These are phyloP conservation scores for Suillus plorans DNA, from an alignment of 768 basidiomycete genomes.

Conservation along the genomic window DNA sequence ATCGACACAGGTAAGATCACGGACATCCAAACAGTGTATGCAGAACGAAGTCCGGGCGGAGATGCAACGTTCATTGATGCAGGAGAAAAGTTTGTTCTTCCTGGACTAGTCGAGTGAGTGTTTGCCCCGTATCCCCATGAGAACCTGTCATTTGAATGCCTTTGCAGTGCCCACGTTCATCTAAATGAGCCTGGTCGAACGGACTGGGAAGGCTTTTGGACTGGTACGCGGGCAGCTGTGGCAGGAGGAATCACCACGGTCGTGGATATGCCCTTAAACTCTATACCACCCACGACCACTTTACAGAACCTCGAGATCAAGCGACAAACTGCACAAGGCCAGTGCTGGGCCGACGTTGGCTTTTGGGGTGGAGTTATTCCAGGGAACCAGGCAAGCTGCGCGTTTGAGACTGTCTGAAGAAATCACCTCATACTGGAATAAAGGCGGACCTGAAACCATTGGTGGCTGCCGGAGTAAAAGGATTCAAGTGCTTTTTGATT, in stretches of 20 bases:
- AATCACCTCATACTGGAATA: not conserved
- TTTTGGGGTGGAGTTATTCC: constrained; percentile 94
- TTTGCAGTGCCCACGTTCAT: constrained; percentile 80
- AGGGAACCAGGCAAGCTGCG: constrained; percentile 67
- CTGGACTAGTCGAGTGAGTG: constrained; percentile 76
- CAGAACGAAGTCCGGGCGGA: constrained; percentile 17
- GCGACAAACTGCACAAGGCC: constrained; percentile 63
- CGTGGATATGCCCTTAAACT: constrained; percentile 98
- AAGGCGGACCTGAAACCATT: constrained; percentile 77
- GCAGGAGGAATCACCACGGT: constrained; percentile 95
- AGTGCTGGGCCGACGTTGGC: constrained; percentile 73
- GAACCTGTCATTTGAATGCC: not conserved
- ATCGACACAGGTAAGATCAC: constrained; percentile 59
- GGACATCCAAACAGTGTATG: constrained; percentile 41
- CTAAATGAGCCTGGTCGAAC: constrained; percentile 93
- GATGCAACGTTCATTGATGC: constrained; percentile 41
- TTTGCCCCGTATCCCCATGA: not conserved
- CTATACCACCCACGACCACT: constrained; percentile 93
- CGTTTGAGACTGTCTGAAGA: not conserved
- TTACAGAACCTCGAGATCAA: constrained; percentile 73
- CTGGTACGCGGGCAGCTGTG: constrained; percentile 87
- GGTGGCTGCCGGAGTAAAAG: constrained; percentile 79
- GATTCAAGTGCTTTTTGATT: constrained; percentile 97
- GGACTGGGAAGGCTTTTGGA: constrained; percentile 92
- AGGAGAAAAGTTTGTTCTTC: constrained; percentile 60